phyloP scores from a whole-genome alignment of 2,329 filamentous ascomycete species.

The Fusarium luffae region DNA sequence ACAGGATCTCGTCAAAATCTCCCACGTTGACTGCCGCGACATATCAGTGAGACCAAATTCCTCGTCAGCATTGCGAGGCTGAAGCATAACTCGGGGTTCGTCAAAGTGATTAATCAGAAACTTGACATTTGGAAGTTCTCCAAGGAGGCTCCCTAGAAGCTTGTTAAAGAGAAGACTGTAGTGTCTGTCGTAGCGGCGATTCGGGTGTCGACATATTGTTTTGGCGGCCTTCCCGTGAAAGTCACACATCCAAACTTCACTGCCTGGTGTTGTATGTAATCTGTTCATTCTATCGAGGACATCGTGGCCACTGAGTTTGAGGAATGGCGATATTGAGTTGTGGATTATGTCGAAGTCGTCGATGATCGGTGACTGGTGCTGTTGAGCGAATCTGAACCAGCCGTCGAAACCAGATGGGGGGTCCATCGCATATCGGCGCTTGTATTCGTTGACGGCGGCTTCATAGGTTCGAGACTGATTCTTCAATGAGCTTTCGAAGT shows the following conservation, averaged over 20 bases:
- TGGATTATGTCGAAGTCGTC: conserved; percentile 62
- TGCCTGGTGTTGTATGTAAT: conserved; percentile 38
- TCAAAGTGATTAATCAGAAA: conserved; percentile 62
- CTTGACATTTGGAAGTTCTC: conserved; percentile 51
- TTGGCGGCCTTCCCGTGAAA: conserved; percentile 43
- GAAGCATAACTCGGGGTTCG: conserved; percentile 57
- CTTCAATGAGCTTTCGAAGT: conserved; percentile 48
- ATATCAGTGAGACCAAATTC: conserved; percentile 44
- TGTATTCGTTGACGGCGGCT: conserved; percentile 56
- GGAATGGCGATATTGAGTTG: conserved; percentile 55
- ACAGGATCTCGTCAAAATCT: conserved; percentile 49
- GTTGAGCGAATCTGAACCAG: conserved; percentile 58
- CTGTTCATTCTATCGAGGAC: conserved; percentile 46
- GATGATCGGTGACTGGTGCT: conserved; percentile 57
- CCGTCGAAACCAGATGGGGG: conserved; percentile 60
- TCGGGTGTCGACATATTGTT: conserved; percentile 50
- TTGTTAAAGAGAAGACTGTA: conserved; percentile 48
- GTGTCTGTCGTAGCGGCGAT: conserved; percentile 50
- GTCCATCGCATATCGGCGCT: conserved; percentile 54
- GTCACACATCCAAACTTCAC: conserved; percentile 54
- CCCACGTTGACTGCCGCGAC: conserved; percentile 47
- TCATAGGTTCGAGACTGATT: conserved; percentile 54
- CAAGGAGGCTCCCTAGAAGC: conserved; percentile 42
- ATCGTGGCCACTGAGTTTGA: conserved; percentile 51
- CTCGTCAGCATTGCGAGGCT: not conserved